Conservation (phyloP, 2,329 filamentous ascomycete genomes). For the Bretziella fagacearum region DNA sequence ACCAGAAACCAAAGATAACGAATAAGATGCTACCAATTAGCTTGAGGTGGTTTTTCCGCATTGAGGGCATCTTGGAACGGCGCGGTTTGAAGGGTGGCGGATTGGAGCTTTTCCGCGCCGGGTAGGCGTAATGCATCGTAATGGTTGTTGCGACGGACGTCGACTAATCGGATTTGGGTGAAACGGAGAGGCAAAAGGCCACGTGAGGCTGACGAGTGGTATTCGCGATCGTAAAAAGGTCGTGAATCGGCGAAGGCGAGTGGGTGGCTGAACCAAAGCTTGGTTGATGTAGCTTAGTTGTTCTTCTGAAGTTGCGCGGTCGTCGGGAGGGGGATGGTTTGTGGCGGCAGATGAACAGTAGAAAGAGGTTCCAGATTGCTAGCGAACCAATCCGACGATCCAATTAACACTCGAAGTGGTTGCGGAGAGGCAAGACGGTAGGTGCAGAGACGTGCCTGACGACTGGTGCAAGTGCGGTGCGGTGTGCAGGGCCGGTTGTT, state of each 20-base stretch:
- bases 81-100: conserved; percentile 53
- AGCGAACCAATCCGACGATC: background rate
- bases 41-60: conserved; percentile 47
- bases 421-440: background rate
- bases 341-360: too few relatives aligned
- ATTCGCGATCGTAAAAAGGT: background rate
- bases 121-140: conserved; percentile 78
- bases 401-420: background rate
- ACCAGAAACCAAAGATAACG: conserved; percentile 40
- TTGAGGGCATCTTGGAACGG: conserved; percentile 33
- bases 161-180: background rate
- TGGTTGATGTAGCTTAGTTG: background rate
- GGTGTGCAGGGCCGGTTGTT: background rate
- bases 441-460: background rate
- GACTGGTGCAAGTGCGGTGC: background rate
- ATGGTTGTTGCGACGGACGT: conserved; percentile 6
- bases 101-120: conserved; percentile 66
- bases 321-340: background rate
- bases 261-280: background rate
- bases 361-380: too few relatives aligned
- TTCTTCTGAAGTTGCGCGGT: background rate
- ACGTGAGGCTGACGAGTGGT: background rate
- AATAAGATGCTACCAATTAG: conserved; percentile 37
- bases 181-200: background rate
- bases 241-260: background rate